These are phyloP conservation scores for Lachancea sp. DNA, from an alignment of 805 yeast genomes.

Conservation along the genomic window DNA sequence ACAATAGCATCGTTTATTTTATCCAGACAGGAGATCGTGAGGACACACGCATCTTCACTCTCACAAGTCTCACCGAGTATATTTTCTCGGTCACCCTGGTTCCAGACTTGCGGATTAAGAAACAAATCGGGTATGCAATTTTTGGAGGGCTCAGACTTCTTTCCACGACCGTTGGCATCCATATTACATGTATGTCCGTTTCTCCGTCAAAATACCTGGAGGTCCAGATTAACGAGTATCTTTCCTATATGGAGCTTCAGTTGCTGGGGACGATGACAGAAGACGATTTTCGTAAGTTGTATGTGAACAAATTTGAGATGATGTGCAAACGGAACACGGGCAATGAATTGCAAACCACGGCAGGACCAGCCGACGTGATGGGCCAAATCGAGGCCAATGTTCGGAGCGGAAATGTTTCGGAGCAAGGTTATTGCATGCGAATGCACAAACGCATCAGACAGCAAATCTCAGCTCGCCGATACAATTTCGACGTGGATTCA, in stretches of 20 bases:
- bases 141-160: constrained; percentile 49
- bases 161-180: constrained; percentile 51
- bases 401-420: constrained; percentile 27
- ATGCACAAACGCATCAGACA: constrained; percentile 46
- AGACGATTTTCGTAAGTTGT: constrained; percentile 31
- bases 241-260: constrained; percentile 37
- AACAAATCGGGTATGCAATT: constrained; percentile 58
- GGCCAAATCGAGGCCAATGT: constrained; percentile 33
- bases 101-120: constrained; percentile 46
- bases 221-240: constrained; percentile 42
- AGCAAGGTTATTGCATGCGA: constrained; percentile 26
- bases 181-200: constrained; percentile 51
- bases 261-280: constrained; percentile 29
- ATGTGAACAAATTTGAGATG: constrained; percentile 36
- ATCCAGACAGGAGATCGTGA: constrained; percentile 50
- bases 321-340: constrained; percentile 11
- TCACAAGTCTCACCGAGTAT: constrained; percentile 44
- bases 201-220: constrained; percentile 39
- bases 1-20: constrained; percentile 46
- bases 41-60: constrained; percentile 31
- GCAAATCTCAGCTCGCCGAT: constrained; percentile 41
- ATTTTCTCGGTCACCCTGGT: constrained; percentile 40
- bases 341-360: constrained; percentile 12
- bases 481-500: constrained; percentile 35
- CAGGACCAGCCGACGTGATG: constrained; percentile 34